Evolutionary conservation across 2,329 filamentous ascomycete genomes (phyloP), one percentile per base, ranked within the genome.

Genomic region (Hypoxylon sp.): DNA sequence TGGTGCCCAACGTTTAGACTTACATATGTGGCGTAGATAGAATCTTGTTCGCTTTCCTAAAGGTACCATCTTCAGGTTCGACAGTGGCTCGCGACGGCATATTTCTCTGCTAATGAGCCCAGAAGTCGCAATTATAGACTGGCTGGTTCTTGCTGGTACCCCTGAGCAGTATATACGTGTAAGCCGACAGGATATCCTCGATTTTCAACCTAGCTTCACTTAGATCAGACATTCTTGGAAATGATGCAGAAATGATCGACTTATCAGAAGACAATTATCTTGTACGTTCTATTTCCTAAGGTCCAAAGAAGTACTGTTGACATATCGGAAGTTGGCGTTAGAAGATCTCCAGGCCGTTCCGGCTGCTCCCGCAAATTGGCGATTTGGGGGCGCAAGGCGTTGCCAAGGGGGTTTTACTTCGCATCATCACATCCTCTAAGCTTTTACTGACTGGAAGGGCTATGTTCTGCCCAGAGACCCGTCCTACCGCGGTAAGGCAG

Each of bases 341-440:
- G n/a, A 3, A 19, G 25, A 32, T 32, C 19, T 19, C 11, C 37
- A 32, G 14, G 37, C 25, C 9, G 21, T 19, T 19, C 27, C 21
- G 53, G 19, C 5, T 8, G 29, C 23, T 27, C 19, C 19, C 41
- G 41, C 29, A 21, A 19, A 30, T 29, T 34, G 34, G 16, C 30
- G 25, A 29, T 9, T 23, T 29, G 21, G 46, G 29, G 55, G 34
- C 27, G 30, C 23, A 50, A 51, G 9, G 27, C 6, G 23, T 45
- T 19, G 50, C 52, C 52, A 48, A 50, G 52, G 48, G 45, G 27
- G 14, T 25, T n/a, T n/a, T 59, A 46, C 32, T 50, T 25, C 54
- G 11, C n/a, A 11, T 41, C 34, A 41, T 41, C 7, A 16, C 37
- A 41, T 19, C 16, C 16, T 6, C 8, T 7, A 16, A 39, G 9